These are phyloP conservation scores for Halenospora varia DNA, from an alignment of 495 filamentous ascomycete genomes.

Conservation along the genomic window DNA sequence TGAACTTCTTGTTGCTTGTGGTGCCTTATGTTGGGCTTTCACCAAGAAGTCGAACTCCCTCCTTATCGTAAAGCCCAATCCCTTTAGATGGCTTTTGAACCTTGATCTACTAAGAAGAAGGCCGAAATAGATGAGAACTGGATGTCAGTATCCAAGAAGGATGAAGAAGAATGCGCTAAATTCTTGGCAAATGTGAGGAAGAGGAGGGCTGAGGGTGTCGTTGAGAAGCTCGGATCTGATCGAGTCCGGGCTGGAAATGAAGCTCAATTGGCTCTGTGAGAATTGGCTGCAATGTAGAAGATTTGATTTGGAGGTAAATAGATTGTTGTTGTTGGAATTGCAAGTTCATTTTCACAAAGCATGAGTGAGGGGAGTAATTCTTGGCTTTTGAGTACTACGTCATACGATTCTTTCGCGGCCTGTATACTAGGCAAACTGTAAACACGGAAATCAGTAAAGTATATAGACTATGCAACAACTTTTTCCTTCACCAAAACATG, in stretches of 20 bases:
- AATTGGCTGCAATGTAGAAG: not conserved
- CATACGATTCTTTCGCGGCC: too few species aligned
- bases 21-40: slow-evolving; percentile 30
- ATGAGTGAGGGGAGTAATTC: too few species aligned
- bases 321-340: too few species aligned
- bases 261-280: not conserved
- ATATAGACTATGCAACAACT: too few species aligned
- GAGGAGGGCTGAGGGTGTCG: not conserved
- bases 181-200: not conserved
- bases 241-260: not conserved
- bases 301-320: not conserved
- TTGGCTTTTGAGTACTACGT: too few species aligned
- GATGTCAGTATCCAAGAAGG: not conserved
- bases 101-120: not conserved
- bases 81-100: not conserved
- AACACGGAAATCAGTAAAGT: too few species aligned
- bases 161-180: not conserved
- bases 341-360: too few species aligned
- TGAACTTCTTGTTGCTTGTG: slow-evolving; percentile 28
- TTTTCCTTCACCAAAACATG: too few species aligned
- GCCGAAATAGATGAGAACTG: not conserved
- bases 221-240: not conserved
- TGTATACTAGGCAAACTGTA: too few species aligned
- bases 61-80: not conserved
- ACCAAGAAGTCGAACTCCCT: slow-evolving; percentile 1